These are phyloP conservation scores for Hebeloma cylindrosporum DNA, from an alignment of 768 basidiomycete species.

Conservation along the genomic window DNA sequence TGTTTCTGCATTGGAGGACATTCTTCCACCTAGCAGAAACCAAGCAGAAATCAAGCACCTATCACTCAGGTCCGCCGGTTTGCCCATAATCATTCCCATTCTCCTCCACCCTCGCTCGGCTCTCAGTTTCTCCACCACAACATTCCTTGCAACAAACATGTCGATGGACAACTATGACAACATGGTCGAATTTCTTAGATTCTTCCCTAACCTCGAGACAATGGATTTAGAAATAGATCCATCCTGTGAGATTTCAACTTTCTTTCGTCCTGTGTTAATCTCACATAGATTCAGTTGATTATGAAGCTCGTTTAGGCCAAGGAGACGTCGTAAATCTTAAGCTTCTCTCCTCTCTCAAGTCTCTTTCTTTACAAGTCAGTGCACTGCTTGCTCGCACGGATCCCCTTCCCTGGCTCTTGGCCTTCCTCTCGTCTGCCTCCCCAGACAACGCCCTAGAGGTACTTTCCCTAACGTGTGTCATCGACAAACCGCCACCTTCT, in stretches of 20 bases:
- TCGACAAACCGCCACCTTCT: constrained; percentile 28
- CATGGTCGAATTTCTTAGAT: constrained; percentile 15
- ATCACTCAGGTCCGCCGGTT: constrained; percentile 18
- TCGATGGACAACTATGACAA: constrained; percentile 19
- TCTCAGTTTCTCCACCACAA: constrained; percentile 15
- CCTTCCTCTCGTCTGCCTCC: constrained; percentile 20
- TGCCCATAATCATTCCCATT: constrained; percentile 19
- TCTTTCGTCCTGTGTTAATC: constrained; percentile 4
- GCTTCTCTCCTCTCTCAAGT: constrained; percentile 14
- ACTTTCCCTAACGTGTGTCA: constrained; percentile 20
- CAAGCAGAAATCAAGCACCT: constrained; percentile 16
- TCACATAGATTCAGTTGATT: constrained; percentile 14
- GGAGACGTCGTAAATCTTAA: constrained; percentile 21
- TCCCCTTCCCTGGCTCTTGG: constrained; percentile 25
- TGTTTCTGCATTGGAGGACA: constrained; percentile 17
- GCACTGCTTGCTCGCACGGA: constrained; percentile 26
- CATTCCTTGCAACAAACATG: constrained; percentile 16
- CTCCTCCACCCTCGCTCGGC: constrained; percentile 20
- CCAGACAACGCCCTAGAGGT: constrained; percentile 17
- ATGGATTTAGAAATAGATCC: constrained; percentile 24
- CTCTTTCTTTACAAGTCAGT: constrained; percentile 20
- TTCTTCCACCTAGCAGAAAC: constrained; percentile 7
- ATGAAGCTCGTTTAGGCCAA: constrained; percentile 18
- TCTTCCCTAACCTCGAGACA: constrained; percentile 14
- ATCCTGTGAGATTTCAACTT: constrained; percentile 15